Base-by-base conservation (phyloP, 306 rosid genomes). In the Quercus robur region DNA sequence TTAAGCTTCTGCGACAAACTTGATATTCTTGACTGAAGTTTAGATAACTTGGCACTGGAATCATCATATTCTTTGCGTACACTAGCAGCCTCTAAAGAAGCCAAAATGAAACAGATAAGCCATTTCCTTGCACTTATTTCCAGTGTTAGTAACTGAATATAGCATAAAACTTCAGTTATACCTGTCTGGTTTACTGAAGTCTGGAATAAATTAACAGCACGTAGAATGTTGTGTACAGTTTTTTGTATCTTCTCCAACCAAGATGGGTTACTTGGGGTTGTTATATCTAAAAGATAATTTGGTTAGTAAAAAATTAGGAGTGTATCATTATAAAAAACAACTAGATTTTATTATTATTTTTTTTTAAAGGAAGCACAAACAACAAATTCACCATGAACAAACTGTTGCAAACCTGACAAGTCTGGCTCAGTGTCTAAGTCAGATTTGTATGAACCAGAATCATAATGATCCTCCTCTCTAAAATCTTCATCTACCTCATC, bases 61-160 rank as follows among this genome's bases (percentile, higher is more conserved):
- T 96, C 97, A 31, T 89, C 98, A 78, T 85, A 96, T 82, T 96
- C 99, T 90, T 91, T 93, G 82, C 91, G 98, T 77, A 96, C 81
- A 73, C 77, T 86, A 82, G 94, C 93, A 83, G 98, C 97, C 83
- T 96, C 98, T 96, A 71, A 81, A 81, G 75, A 86, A 74, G 63
- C 76, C 78, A 74, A 77, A 78, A 84, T 73, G 67, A 66, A 85
- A 83, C 75, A 55, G 46, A 75, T 75, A 76, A 84, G 78, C 58
- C 38, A 69, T 71, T 80, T 66, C 15, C 54, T n/a, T 33, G 44
- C 26, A 72, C 35, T 49, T 66, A 20, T 64, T 69, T 75, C 81
- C 28, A 71, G 59, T 7, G 23, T 52, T 35, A 35, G 62, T 26
- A 35, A 71, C 64, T 54, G 70, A 59, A 77, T 21, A 33, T 25